These are phyloP conservation scores for Friedmanniomyces endolithicus DNA, from an alignment of 495 filamentous ascomycete genomes.

Conservation along the genomic window DNA sequence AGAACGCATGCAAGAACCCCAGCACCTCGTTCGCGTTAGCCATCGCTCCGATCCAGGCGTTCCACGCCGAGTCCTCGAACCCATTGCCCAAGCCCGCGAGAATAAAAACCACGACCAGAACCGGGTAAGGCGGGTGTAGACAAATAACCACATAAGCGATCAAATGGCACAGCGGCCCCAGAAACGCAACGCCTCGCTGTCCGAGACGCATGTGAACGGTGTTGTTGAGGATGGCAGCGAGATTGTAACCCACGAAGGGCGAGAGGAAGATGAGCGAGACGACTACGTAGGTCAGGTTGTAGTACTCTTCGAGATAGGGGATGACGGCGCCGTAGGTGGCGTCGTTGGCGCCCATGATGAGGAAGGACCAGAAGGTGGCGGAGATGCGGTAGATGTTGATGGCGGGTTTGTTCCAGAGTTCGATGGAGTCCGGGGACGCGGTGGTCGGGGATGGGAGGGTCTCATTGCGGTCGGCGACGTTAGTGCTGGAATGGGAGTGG, in stretches of 20 bases:
- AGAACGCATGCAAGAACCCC: conserved; percentile 46
- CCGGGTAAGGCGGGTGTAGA: conserved; percentile 48
- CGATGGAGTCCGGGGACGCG: conserved; percentile 20
- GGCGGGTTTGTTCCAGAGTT: conserved; percentile 58
- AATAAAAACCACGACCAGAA: conserved; percentile 44
- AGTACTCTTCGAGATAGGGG: conserved; percentile 46
- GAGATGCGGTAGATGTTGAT: conserved; percentile 53
- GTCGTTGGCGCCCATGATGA: conserved; percentile 74
- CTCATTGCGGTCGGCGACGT: conserved; percentile 24
- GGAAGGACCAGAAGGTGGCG: conserved; percentile 59
- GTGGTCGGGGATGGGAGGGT: conserved; percentile 31
- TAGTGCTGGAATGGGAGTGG: not conserved
- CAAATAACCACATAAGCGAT: conserved; percentile 49
- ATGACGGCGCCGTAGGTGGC: conserved; percentile 40
- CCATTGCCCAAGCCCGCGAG: conserved; percentile 54
- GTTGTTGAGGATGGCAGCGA: conserved; percentile 47
- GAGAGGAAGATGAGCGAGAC: conserved; percentile 54
- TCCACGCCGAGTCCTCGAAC: conserved; percentile 51
- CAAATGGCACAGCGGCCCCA: conserved; percentile 52
- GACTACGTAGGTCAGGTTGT: conserved; percentile 44
- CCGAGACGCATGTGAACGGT: conserved; percentile 47
- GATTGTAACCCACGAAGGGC: conserved; percentile 46
- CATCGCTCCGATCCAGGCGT: conserved; percentile 53
- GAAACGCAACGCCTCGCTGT: conserved; percentile 59
- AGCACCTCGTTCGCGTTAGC: conserved; percentile 48